Conservation (phyloP, 192 early-diverging fungal genomes). For the Rhizophagus clarus region DNA sequence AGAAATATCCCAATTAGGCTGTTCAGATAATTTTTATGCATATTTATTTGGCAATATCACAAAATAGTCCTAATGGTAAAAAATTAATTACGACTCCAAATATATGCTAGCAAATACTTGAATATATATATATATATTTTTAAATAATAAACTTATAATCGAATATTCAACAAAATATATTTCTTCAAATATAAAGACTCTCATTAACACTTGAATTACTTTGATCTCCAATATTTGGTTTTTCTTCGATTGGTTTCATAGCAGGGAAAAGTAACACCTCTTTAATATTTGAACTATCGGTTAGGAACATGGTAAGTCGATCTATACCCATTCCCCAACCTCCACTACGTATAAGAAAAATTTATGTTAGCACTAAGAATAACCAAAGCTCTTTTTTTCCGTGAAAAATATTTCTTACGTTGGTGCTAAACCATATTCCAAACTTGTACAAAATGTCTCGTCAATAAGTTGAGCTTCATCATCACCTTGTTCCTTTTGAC, state of each 20-base stretch:
- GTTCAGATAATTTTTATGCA: too few species aligned
- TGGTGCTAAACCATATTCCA: slow-evolving; percentile 97
- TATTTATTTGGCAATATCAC: too few species aligned
- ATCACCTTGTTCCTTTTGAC: slow-evolving; percentile 96
- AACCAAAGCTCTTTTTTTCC: slow-evolving; percentile 1
- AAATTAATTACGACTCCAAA: too few species aligned
- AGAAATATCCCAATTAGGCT: too few species aligned
- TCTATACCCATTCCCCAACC: slow-evolving; percentile 96
- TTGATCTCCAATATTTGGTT: slow-evolving; percentile 24
- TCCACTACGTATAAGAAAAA: slow-evolving; percentile 39
- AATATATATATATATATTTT: too few species aligned
- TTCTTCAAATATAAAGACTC: too few species aligned
- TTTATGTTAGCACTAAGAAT: not conserved
- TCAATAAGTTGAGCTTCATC: slow-evolving; percentile 99
- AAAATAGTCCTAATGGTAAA: too few species aligned
- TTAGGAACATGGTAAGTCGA: slow-evolving; percentile 98
- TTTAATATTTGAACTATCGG: slow-evolving; percentile 97
- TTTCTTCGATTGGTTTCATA: slow-evolving; percentile 65
- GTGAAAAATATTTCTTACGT: slow-evolving; percentile 58
- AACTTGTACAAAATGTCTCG: slow-evolving; percentile 93
- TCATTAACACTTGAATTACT: too few species aligned
- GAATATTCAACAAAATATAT: too few species aligned
- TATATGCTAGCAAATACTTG: too few species aligned
- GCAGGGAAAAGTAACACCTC: slow-evolving; percentile 80
- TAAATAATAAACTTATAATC: too few species aligned